A percentile compares a stretch with the other conserved stretches of the same genome.
Conservation (phyloP, 2,329 filamentous ascomycete genomes). For the Fusarium algeriense region DNA sequence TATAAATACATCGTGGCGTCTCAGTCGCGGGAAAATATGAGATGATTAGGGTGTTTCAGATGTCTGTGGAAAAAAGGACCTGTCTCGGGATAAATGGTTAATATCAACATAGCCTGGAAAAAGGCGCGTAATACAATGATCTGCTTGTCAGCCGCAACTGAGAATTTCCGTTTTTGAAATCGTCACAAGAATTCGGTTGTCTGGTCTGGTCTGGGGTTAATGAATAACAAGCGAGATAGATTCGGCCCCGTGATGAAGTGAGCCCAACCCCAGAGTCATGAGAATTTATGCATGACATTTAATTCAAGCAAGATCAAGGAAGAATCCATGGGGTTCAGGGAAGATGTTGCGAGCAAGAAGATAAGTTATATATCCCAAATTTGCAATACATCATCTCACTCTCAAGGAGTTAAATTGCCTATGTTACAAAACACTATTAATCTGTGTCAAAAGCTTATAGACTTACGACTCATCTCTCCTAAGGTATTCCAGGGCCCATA, state of each 20-base stretch:
- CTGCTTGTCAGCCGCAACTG: background rate
- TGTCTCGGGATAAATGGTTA: constrained; percentile 29
- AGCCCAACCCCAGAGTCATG: constrained; percentile 1
- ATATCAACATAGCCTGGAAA: background rate
- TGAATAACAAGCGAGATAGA: constrained; percentile 35
- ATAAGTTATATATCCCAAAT: background rate
- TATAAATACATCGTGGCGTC: constrained; percentile 14
- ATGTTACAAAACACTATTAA: background rate
- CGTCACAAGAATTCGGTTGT: background rate
- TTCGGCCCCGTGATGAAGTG: constrained; percentile 11
- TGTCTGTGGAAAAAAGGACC: constrained; percentile 9
- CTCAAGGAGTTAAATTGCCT: background rate
- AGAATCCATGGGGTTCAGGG: constrained; percentile 12
- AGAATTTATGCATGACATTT: background rate
- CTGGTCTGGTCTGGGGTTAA: constrained; percentile 8
- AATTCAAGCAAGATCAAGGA: constrained; percentile 9
- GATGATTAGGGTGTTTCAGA: constrained; percentile 46
- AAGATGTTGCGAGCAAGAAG: constrained; percentile 2
- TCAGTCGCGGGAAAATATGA: constrained; percentile 10
- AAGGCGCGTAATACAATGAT: background rate
- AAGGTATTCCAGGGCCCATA: background rate
- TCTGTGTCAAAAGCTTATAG: background rate
- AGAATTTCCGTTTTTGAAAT: background rate
- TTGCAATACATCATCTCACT: background rate
- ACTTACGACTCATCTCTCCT: background rate